phyloP scores from a whole-genome alignment of 2,329 filamentous ascomycete species.

The Microdochium trichocladiopsis region DNA sequence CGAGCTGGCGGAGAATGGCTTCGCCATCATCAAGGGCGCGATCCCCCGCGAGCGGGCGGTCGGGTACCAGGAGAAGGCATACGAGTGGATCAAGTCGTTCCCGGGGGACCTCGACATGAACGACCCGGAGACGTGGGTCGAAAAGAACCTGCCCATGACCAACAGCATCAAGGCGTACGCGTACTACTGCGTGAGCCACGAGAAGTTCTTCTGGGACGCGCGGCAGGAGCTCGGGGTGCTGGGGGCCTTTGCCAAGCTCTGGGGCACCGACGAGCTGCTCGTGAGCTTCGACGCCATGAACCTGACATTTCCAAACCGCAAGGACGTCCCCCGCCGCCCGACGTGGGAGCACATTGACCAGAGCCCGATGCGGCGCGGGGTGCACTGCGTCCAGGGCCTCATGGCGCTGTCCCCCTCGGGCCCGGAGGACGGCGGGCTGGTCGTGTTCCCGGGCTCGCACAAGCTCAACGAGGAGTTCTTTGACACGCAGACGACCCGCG shows the following conservation, averaged over 20 bases:
- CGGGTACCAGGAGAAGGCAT: constrained; percentile 9
- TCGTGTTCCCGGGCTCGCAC: constrained; percentile 21
- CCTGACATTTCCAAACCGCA: constrained; percentile 28
- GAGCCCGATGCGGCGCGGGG: constrained; percentile 32
- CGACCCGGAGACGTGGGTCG: constrained; percentile 23
- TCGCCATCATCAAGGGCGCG: constrained; percentile 16
- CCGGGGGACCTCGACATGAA: constrained; percentile 7
- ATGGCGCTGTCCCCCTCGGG: constrained; percentile 32
- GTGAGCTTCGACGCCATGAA: constrained; percentile 42
- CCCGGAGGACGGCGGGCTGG: constrained; percentile 23
- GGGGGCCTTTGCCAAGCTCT: constrained; percentile 36
- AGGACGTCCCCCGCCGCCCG: constrained; percentile 24
- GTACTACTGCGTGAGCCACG: constrained; percentile 37
- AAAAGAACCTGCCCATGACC: constrained; percentile 25
- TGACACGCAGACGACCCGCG: constrained; percentile 17
- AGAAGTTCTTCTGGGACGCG: constrained; percentile 40
- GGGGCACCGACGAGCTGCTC: constrained; percentile 35
- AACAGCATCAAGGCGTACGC: constrained; percentile 41
- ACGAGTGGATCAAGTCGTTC: constrained; percentile 7
- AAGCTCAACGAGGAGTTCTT: constrained; percentile 24
- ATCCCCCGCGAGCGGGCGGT: constrained; percentile 8
- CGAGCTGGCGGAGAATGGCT: constrained; percentile 15
- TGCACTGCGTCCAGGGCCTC: constrained; percentile 43
- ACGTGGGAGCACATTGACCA: constrained; percentile 40
- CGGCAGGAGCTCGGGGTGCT: constrained; percentile 38